A percentile compares a stretch with the other conserved stretches of the same genome.
These are phyloP conservation scores for Kluyveromyces sp. DNA, from an alignment of 1,139 yeast genomes.

Conservation along the genomic window DNA sequence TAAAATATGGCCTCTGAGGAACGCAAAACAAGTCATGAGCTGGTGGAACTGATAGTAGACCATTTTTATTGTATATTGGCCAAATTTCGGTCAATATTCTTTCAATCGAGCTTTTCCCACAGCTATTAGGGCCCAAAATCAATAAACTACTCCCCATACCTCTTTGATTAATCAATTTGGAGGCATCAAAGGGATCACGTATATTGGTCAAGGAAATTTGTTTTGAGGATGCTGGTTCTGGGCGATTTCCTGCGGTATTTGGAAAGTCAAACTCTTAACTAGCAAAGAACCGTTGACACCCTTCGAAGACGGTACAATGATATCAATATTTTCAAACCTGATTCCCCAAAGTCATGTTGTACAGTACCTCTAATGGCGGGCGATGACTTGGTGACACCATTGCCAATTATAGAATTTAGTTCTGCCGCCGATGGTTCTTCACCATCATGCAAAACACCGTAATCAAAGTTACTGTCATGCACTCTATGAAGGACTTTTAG, in stretches of 20 bases:
- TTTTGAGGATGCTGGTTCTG: constrained; percentile 15
- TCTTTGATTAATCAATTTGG: constrained; percentile 11
- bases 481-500: constrained; percentile 73
- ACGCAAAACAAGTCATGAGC: constrained; percentile 65
- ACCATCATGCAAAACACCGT: constrained; percentile 33
- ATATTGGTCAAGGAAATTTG: constrained; percentile 18
- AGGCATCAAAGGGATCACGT: constrained; percentile 10
- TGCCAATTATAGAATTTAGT: constrained; percentile 6
- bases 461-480: constrained; percentile 62
- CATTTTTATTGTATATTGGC: constrained; percentile 70
- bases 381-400: constrained; percentile 33
- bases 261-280: constrained; percentile 55
- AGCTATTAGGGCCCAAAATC: constrained; percentile 80
- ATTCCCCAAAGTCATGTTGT: constrained; percentile 75
- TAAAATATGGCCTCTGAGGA: constrained; percentile 74
- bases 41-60: constrained; percentile 72
- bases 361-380: constrained; percentile 61
- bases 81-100: constrained; percentile 82
- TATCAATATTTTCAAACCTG: constrained; percentile 74
- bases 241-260: constrained; percentile 39
- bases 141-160: constrained; percentile 57
- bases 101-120: constrained; percentile 84
- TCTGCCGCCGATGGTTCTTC: background rate
- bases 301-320: constrained; percentile 62
- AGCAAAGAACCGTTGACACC: constrained; percentile 52